phyloP scores from a whole-genome alignment of 768 basidiomycete genomes.

The Lactarius evosmus region DNA sequence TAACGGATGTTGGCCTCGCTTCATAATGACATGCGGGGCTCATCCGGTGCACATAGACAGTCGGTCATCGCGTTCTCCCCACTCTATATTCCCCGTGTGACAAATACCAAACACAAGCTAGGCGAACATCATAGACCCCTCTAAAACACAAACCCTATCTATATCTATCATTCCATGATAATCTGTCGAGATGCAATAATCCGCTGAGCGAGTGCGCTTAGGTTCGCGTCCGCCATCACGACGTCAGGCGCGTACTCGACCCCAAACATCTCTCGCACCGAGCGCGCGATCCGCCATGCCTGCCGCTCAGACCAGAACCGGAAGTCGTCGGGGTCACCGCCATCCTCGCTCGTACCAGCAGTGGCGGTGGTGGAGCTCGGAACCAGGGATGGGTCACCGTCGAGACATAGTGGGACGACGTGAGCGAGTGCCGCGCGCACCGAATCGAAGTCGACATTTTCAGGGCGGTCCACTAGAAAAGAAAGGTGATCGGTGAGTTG shows the following conservation, averaged over 20 bases:
- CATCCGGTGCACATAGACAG: no score
- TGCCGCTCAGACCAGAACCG: conserved; percentile 89
- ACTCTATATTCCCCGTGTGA: no score
- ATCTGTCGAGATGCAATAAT: conserved; percentile 76
- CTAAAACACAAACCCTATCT: not conserved
- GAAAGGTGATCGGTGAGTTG: conserved; percentile 19
- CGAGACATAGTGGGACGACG: conserved; percentile 83
- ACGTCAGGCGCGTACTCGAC: conserved; percentile 91
- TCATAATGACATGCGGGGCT: no score
- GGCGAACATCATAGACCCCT: no score
- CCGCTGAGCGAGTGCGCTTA: conserved; percentile 77
- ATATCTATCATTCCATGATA: conserved; percentile 14
- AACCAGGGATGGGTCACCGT: conserved; percentile 78
- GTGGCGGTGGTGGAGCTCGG: conserved; percentile 45
- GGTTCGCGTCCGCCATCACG: conserved; percentile 89
- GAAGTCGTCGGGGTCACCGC: conserved; percentile 86
- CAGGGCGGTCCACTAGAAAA: conserved; percentile 63
- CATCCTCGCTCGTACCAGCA: conserved; percentile 33
- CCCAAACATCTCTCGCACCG: conserved; percentile 76
- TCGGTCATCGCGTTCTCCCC: no score
- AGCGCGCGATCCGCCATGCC: conserved; percentile 81
- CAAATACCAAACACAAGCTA: no score
- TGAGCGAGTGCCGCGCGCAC: conserved; percentile 66
- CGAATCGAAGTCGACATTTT: conserved; percentile 56
- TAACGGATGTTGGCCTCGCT: no score